These are phyloP conservation scores for Plectranthus barbatus DNA, from an alignment of 257 asterid genomes.

Conservation along the genomic window DNA sequence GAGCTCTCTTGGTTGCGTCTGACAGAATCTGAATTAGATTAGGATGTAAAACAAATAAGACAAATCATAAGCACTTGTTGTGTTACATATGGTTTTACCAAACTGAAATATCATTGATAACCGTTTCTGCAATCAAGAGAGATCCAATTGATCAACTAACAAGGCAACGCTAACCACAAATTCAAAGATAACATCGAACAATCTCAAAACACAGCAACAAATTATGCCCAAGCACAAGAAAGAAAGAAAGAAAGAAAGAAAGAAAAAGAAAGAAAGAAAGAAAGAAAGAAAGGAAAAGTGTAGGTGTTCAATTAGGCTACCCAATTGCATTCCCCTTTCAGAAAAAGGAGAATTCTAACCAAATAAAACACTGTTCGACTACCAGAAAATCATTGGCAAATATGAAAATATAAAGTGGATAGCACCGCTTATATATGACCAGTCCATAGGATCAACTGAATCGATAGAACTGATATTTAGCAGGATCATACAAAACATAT, in stretches of 20 bases:
- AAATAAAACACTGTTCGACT: neutral
- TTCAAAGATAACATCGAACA: neutral
- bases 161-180: neutral
- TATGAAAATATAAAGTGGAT: neutral
- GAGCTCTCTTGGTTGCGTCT: slow-evolving; percentile 73
- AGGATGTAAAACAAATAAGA: slow-evolving; percentile 8
- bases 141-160: neutral
- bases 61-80: neutral
- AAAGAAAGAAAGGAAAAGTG: neutral
- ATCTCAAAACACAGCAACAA: neutral
- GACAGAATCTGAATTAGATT: slow-evolving; percentile 71
- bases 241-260: too few relatives aligned
- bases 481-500: neutral
- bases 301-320: neutral
- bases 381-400: neutral
- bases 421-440: neutral
- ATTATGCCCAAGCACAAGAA: neutral
- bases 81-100: neutral
- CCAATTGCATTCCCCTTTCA: neutral
- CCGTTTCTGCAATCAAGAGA: neutral
- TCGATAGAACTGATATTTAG: neutral
- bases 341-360: neutral
- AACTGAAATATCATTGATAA: slow-evolving; percentile 7
- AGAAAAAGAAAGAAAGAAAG: neutral
- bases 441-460: neutral